Conservation (phyloP, 495 filamentous ascomycete genomes). For the Echria macrotheca region DNA sequence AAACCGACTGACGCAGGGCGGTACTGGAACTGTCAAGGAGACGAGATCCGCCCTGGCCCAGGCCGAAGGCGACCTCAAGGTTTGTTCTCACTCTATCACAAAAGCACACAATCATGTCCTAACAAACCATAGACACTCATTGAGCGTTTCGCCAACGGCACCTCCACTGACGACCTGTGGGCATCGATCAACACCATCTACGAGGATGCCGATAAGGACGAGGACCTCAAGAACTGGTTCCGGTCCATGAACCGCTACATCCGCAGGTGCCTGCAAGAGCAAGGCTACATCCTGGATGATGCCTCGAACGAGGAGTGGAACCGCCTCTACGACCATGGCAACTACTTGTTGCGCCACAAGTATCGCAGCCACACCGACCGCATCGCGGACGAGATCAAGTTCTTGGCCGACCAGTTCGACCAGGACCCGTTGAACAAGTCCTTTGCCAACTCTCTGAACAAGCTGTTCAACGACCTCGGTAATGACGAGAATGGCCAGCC, state of each 20-base stretch:
- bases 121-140: constrained; percentile 59
- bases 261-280: constrained; percentile 76
- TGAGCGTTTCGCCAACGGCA: constrained; percentile 94
- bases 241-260: constrained; percentile 69
- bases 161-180: constrained; percentile 79
- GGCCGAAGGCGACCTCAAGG: constrained; percentile 78
- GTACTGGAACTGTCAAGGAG: constrained; percentile 62
- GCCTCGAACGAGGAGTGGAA: constrained; percentile 79
- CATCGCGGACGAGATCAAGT: constrained; percentile 84
- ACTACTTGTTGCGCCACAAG: constrained; percentile 81
- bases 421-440: constrained; percentile 77
- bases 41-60: constrained; percentile 57
- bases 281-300: constrained; percentile 87
- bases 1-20: constrained; percentile 56
- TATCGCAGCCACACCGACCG: constrained; percentile 86
- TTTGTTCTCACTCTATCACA: constrained; percentile 35
- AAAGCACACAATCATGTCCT: constrained; percentile 42
- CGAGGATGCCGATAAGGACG: constrained; percentile 82
- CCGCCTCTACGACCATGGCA: constrained; percentile 75
- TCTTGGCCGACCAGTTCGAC: constrained; percentile 83
- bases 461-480: constrained; percentile 83
- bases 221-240: constrained; percentile 88
- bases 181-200: constrained; percentile 84
- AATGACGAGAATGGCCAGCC: constrained; percentile 73
- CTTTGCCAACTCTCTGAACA: constrained; percentile 69